A percentile compares a stretch with the other conserved stretches of the same genome.
Evolutionary conservation across 2,329 filamentous ascomycete species (phyloP).

Genomic region (Apiospora hydei): DNA sequence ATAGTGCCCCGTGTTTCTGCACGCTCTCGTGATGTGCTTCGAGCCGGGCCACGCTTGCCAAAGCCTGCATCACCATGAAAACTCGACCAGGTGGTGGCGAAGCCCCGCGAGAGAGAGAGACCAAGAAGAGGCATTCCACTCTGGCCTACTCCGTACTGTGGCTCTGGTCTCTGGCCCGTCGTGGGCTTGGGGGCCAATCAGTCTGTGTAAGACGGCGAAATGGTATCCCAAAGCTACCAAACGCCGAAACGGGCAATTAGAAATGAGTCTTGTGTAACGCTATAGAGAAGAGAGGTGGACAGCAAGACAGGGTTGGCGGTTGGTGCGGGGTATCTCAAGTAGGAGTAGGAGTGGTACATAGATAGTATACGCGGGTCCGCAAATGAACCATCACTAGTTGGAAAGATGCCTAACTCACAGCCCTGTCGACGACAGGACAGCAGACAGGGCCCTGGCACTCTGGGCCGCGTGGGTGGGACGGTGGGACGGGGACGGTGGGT

Average conservation of each 20-base stretch:
- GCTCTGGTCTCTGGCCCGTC: background rate
- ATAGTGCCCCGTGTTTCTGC: background rate
- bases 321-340: slow-evolving; percentile 15
- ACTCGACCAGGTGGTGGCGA: background rate
- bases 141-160: background rate
- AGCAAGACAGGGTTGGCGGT: background rate
- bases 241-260: background rate
- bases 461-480: background rate
- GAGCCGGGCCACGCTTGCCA: background rate
- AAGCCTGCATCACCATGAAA: background rate
- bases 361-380: slow-evolving; percentile 6
- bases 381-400: background rate
- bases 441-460: background rate
- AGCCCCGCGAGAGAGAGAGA: background rate
- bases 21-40: background rate
- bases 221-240: slow-evolving; percentile 5
- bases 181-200: slow-evolving; percentile 4
- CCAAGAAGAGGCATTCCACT: background rate
- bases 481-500: background rate
- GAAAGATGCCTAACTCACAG: slow-evolving; percentile 5
- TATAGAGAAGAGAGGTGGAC: background rate
- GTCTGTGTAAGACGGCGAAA: background rate
- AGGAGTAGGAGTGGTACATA: too few relatives aligned
- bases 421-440: background rate
- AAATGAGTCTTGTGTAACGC: slow-evolving; percentile 5